Conservation (phyloP, 192 early-diverging fungal species). For the Umbelopsis sp. region DNA sequence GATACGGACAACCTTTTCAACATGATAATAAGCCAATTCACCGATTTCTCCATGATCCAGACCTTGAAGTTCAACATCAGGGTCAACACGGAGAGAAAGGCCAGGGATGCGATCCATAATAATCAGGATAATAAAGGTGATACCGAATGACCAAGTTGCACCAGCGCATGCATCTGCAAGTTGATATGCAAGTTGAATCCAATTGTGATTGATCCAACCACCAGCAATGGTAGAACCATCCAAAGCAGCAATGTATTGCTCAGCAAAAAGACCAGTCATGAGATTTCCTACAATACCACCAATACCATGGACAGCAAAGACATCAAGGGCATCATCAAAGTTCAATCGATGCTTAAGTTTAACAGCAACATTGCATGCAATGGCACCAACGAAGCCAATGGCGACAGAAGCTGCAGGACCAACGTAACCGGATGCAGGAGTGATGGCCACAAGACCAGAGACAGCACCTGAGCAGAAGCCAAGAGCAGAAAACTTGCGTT, state of each 20-base stretch:
- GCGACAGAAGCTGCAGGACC: conserved; percentile 60
- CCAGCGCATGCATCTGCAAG: conserved; percentile 64
- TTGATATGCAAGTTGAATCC: conserved; percentile 68
- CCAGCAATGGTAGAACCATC: conserved; percentile 41
- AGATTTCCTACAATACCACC: conserved; percentile 73
- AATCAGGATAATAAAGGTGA: conserved; percentile 56
- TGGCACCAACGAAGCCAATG: conserved; percentile 60
- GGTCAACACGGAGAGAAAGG: conserved; percentile 52
- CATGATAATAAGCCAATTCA: conserved; percentile 59
- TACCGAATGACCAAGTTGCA: conserved; percentile 61
- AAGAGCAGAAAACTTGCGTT: conserved; percentile 64
- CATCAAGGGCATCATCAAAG: conserved; percentile 72
- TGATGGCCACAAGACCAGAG: conserved; percentile 77
- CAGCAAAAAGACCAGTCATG: conserved; percentile 79
- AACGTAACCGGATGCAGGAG: conserved; percentile 69
- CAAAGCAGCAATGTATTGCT: conserved; percentile 59
- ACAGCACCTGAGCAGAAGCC: conserved; percentile 80
- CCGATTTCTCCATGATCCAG: conserved; percentile 85
- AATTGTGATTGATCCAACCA: conserved; percentile 72
- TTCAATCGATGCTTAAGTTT: conserved; percentile 54
- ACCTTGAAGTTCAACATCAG: conserved; percentile 61
- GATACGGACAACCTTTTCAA: conserved; percentile 42
- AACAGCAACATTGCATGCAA: conserved; percentile 55
- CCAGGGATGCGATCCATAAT: conserved; percentile 58
- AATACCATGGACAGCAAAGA: conserved; percentile 70